A percentile compares a stretch with the other conserved stretches of the same genome.
Evolutionary conservation across 163 green algal species (phyloP).

Genomic region (Prototheca wickerhamii): DNA sequence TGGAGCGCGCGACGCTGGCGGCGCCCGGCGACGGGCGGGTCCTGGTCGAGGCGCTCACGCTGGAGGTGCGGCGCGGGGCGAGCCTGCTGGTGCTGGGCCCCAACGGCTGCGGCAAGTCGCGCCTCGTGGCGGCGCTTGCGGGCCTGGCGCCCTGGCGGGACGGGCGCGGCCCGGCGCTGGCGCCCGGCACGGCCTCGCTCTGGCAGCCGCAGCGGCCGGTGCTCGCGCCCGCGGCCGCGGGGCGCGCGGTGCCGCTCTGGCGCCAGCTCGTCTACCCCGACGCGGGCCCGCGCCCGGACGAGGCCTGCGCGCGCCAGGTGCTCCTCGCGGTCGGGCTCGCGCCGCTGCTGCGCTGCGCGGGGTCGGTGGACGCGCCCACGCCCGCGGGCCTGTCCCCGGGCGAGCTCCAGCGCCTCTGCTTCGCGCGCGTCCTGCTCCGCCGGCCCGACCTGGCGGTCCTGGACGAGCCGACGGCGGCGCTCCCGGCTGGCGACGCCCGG

Average conservation of each 20-base stretch:
- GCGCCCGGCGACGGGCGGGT: conserved; percentile 6
- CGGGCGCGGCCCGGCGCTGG: background rate
- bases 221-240: conserved; percentile 31
- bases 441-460: conserved; percentile 70
- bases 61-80: conserved; percentile 49
- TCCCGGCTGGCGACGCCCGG: conserved; percentile 39
- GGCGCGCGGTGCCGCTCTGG: too few species aligned
- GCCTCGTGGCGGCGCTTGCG: conserved; percentile 58
- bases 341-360: conserved; percentile 35
- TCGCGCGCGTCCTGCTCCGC: conserved; percentile 71
- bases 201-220: conserved; percentile 40
- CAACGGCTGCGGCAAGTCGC: conserved; percentile 88
- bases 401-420: conserved; percentile 86
- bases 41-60: conserved; percentile 56
- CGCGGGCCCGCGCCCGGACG: conserved; percentile 20
- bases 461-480: conserved; percentile 77
- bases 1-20: conserved; percentile 53
- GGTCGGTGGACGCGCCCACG: conserved; percentile 57
- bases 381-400: conserved; percentile 67
- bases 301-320: conserved; percentile 36
- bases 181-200: conserved; percentile 4
- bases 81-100: conserved; percentile 86
- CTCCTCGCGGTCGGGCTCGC: conserved; percentile 54
- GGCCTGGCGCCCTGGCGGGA: conserved; percentile 65
- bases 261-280: conserved; percentile 43